A percentile compares a stretch with the other conserved stretches of the same genome.
phyloP scores from a whole-genome alignment of 345 rosid species.

The Noccaea caerulescens region DNA sequence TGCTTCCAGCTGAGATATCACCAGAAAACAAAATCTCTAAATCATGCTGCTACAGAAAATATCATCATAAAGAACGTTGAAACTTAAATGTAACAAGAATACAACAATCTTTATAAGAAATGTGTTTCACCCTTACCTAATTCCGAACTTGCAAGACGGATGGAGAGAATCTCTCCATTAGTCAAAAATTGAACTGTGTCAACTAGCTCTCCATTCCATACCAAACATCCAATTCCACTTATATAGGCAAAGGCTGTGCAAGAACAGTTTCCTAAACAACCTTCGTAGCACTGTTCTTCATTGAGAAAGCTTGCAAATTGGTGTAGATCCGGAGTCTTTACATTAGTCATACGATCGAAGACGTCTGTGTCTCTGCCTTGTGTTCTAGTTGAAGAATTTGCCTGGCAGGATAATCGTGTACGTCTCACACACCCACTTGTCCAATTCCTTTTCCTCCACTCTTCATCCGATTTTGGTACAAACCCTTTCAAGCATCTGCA shows the following conservation, averaged over 20 bases:
- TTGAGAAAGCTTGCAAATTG: constrained; percentile 37
- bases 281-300: constrained; percentile 33
- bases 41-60: constrained; percentile 11
- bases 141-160: constrained; percentile 41
- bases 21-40: constrained; percentile 1
- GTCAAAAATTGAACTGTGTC: constrained; percentile 25
- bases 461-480: constrained; percentile 32
- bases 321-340: constrained; percentile 39
- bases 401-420: constrained; percentile 28
- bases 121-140: constrained; percentile 25
- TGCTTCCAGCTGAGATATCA: constrained; percentile 33
- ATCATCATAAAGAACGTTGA: background rate
- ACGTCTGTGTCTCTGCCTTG: constrained; percentile 21
- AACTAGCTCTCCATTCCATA: constrained; percentile 36
- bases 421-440: constrained; percentile 43
- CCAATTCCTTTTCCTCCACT: constrained; percentile 39
- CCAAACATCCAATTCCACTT: constrained; percentile 42
- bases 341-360: constrained; percentile 30
- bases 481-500: constrained; percentile 45
- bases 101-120: background rate
- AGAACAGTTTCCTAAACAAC: constrained; percentile 44
- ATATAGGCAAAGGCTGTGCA: constrained; percentile 44
- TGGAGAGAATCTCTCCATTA: constrained; percentile 25
- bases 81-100: background rate
- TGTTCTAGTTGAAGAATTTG: constrained; percentile 13